Evolutionary conservation across 192 early-diverging fungal genomes (phyloP).

Genomic region (Coemansia sp.): DNA sequence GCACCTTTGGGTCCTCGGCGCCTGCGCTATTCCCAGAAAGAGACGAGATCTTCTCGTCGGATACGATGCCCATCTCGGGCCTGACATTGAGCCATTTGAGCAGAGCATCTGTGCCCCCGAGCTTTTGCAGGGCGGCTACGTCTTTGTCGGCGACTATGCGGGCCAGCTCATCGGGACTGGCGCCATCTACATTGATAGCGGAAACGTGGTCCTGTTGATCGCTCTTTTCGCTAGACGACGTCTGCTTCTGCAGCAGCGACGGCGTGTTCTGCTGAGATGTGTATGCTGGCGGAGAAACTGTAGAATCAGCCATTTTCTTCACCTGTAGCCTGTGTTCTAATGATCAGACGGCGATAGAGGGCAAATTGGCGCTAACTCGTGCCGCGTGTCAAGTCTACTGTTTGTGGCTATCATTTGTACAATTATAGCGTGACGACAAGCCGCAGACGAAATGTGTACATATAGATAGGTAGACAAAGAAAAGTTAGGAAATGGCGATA

Average conservation of each 20-base stretch:
- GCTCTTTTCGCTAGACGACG: constrained; percentile 1
- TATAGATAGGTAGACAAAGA: too few relatives aligned
- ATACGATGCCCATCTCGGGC: constrained; percentile 22
- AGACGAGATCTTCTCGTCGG: neutral
- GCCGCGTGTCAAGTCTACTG: neutral
- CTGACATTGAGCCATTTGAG: constrained; percentile 28
- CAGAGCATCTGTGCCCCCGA: constrained; percentile 41
- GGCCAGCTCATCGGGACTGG: constrained; percentile 24
- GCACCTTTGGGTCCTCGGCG: neutral
- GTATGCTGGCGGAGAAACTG: constrained; percentile 2
- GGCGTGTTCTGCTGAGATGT: constrained; percentile 7
- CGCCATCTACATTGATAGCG: neutral
- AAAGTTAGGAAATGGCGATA: neutral
- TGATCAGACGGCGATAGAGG: too few relatives aligned
- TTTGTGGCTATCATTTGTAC: neutral
- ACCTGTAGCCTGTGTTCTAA: neutral
- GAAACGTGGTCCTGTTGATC: neutral
- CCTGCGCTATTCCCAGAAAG: constrained; percentile 1
- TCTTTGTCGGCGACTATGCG: constrained; percentile 46
- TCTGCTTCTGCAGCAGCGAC: neutral
- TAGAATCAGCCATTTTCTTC: neutral
- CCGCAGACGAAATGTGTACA: too few relatives aligned
- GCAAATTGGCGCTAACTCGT: neutral
- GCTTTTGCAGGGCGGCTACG: constrained; percentile 19
- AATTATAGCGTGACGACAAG: too few relatives aligned